Percentiles rank a stretch among this genome's conserved stretches.
phyloP scores from a whole-genome alignment of 2,329 filamentous ascomycete genomes.

The Fusarium solani-melongenae region DNA sequence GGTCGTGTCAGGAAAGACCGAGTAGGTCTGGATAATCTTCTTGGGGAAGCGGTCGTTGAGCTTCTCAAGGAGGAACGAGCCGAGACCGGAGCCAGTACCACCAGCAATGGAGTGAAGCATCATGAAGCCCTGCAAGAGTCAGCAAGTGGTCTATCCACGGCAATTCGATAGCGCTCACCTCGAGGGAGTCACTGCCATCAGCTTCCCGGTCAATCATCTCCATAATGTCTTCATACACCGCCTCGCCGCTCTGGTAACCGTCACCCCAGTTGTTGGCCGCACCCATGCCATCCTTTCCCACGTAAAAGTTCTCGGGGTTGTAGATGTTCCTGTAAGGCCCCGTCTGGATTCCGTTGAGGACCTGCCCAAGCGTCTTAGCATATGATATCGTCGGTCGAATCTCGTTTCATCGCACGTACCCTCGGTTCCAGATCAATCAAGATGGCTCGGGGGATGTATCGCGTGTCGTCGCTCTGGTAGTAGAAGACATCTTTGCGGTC shows the following conservation, averaged over 20 bases:
- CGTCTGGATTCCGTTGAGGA: conserved; percentile 91
- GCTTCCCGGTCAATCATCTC: conserved; percentile 99
- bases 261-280: conserved; percentile 99
- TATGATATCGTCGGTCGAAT: background rate
- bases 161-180: conserved; percentile 57
- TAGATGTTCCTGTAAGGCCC: conserved; percentile 98
- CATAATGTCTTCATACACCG: conserved; percentile 95
- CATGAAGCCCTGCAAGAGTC: conserved; percentile 82
- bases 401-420: conserved; percentile 55
- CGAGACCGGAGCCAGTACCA: conserved; percentile 94
- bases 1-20: conserved; percentile 94
- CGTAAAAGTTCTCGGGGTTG: conserved; percentile 99
- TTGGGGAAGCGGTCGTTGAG: conserved; percentile 98
- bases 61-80: conserved; percentile 92
- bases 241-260: conserved; percentile 92
- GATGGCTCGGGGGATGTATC: conserved; percentile 97
- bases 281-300: conserved; percentile 91
- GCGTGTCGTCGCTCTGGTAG: conserved; percentile 98
- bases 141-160: background rate
- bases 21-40: conserved; percentile 99
- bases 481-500: conserved; percentile 99
- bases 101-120: conserved; percentile 97
- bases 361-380: conserved; percentile 54
- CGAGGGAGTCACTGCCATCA: conserved; percentile 95
- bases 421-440: conserved; percentile 94